phyloP scores from a whole-genome alignment of 176 grass and related monocot genomes.

The Melocanna baccifera region DNA sequence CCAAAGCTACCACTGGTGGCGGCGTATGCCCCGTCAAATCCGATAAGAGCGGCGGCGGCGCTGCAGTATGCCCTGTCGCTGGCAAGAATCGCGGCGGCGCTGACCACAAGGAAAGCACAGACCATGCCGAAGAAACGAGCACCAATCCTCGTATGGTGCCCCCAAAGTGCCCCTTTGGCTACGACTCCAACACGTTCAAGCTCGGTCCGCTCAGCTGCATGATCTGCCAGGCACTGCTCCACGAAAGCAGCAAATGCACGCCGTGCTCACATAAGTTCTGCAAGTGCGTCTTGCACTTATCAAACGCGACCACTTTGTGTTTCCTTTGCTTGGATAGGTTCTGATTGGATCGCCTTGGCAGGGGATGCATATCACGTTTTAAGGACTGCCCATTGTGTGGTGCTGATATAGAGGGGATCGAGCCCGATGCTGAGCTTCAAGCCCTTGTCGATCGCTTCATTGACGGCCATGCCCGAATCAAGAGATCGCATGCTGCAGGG shows the following conservation, averaged over 20 bases:
- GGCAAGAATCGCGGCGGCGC: neutral
- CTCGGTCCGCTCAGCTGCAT: constrained; percentile 96
- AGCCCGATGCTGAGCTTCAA: constrained; percentile 80
- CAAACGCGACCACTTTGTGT: neutral
- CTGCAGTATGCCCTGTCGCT: constrained; percentile 55
- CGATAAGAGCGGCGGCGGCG: neutral
- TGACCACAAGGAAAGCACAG: constrained; percentile 26
- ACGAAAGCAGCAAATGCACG: constrained; percentile 73
- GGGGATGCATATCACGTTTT: constrained; percentile 80
- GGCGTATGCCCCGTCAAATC: constrained; percentile 40
- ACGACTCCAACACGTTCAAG: constrained; percentile 88
- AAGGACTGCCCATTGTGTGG: constrained; percentile 90
- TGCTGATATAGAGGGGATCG: constrained; percentile 82
- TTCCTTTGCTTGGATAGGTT: neutral
- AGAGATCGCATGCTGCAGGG: constrained; percentile 52
- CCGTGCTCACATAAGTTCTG: constrained; percentile 93
- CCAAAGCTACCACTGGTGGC: neutral
- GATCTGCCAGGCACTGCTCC: constrained; percentile 75
- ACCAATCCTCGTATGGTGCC: constrained; percentile 44
- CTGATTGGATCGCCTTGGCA: constrained; percentile 40
- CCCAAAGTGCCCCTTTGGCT: constrained; percentile 89
- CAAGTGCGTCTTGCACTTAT: constrained; percentile 49
- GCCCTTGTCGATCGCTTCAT: constrained; percentile 80
- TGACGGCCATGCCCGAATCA: constrained; percentile 91
- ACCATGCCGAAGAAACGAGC: constrained; percentile 20